Evolutionary conservation across 2,329 filamentous ascomycete genomes (phyloP).

Genomic region (Tothia fuscella): DNA sequence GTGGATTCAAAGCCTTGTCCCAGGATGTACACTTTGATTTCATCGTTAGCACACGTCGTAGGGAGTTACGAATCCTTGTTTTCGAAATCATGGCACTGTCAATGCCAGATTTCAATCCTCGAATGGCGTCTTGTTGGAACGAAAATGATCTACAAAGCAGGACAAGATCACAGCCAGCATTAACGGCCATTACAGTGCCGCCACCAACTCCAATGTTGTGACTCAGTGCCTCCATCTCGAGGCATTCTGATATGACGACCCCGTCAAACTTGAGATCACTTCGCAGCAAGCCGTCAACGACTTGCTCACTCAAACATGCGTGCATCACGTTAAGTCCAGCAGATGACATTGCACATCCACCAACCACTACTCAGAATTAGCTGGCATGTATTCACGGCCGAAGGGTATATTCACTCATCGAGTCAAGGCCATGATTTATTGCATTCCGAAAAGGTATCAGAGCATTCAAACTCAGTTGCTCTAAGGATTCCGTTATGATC

Average conservation of each 20-base stretch:
- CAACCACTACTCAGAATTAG: too few species aligned
- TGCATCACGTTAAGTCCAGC: slow-evolving; percentile 91
- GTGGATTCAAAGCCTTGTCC: slow-evolving; percentile 81
- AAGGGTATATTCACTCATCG: too few species aligned
- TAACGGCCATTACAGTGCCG: slow-evolving; percentile 93
- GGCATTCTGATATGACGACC: slow-evolving; percentile 86
- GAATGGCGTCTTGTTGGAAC: slow-evolving; percentile 83
- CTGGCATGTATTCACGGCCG: too few species aligned
- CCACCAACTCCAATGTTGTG: slow-evolving; percentile 96
- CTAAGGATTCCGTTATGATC: slow-evolving; percentile 87
- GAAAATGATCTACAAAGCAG: slow-evolving; percentile 79
- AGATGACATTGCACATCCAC: too few species aligned
- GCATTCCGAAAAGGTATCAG: slow-evolving; percentile 86
- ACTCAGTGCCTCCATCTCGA: slow-evolving; percentile 93
- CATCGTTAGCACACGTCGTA: slow-evolving; percentile 64
- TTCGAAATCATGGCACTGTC: slow-evolving; percentile 83
- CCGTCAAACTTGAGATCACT: slow-evolving; percentile 81
- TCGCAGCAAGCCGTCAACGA: slow-evolving; percentile 81
- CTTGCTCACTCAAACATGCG: slow-evolving; percentile 82
- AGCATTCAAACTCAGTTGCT: slow-evolving; percentile 84
- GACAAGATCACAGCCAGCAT: slow-evolving; percentile 87
- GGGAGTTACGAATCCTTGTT: slow-evolving; percentile 66
- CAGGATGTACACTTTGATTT: slow-evolving; percentile 82
- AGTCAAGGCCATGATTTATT: slow-evolving; percentile 73
- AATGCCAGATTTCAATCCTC: slow-evolving; percentile 75